Evolutionary conservation across 2,329 filamentous ascomycete species (phyloP), one percentile per base, ranked within the genome.

Genomic region (Xylariaceae sp.): DNA sequence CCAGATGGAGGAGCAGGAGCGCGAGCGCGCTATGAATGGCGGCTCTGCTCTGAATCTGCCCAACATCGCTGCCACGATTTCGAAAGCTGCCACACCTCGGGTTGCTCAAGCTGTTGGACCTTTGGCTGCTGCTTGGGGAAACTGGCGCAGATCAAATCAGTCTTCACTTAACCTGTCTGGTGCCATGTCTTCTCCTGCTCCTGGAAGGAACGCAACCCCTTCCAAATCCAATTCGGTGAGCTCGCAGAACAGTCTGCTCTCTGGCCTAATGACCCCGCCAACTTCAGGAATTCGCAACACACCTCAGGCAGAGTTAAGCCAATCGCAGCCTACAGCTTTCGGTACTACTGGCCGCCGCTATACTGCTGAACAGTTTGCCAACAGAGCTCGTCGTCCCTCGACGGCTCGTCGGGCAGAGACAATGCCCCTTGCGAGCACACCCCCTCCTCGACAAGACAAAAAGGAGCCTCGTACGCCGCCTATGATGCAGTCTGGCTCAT

Each of bases 1-100:
- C 29, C 91, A 97, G 70, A 99, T 99, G 94, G 93, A 99, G 72
- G 90, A 95, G 69, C 91, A 96, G 70, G 92, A 97, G 73, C 90
- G 91, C 45, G 93, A 97, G 72, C 84, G 94, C 55, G 87, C 91
- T 1, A 82, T 90, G 74, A 86, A 88, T 48, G 86, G 86, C 41
- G 83, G 83, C 11, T 88, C 85, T 6, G 77, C 83, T 23, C 80
- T 87, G 56, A 83, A 79, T 48, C 78, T 94, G 62, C 89, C 90
- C 4, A 90, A 89, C 33, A 82, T 96, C 35, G 88, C 91, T 1
- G 87, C 88, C 40, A 83, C 90, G 26, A 86, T 92, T 40, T 85
- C 84, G 60, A 85, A 92, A 59, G 87, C 90, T 9, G 85, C 87
- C 4, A 89, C 91, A 2, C 93, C 92, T 3, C 86, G 91, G 26